A percentile compares a stretch with the other conserved stretches of the same genome.
phyloP scores from a whole-genome alignment of 1,284 basidiomycete species.

The Trichosporon sp. region DNA sequence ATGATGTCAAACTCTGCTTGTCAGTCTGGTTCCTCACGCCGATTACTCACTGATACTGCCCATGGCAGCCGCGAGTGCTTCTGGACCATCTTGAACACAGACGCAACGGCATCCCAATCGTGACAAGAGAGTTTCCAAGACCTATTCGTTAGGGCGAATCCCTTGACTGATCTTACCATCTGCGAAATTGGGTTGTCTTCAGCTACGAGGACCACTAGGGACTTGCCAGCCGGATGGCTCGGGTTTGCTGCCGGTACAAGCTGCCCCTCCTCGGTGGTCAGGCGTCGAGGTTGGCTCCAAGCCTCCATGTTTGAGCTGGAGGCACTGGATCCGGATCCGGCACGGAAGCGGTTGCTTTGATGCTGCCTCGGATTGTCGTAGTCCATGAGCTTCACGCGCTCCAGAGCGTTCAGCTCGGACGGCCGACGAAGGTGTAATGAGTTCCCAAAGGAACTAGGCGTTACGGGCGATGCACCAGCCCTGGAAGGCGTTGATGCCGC shows the following conservation, averaged over 20 bases:
- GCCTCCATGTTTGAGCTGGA: constrained; percentile 35
- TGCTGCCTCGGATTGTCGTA: constrained; percentile 67
- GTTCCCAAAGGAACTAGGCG: background rate
- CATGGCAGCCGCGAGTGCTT: constrained; percentile 94
- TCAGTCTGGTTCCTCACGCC: background rate
- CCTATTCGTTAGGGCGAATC: constrained; percentile 45
- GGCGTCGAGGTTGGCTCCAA: constrained; percentile 24
- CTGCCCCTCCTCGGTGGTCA: background rate
- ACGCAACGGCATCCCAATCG: constrained; percentile 90
- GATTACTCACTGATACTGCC: constrained; percentile 78
- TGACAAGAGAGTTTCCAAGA: constrained; percentile 85
- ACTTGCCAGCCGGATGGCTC: background rate
- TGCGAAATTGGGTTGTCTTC: constrained; percentile 97
- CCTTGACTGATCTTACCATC: constrained; percentile 51
- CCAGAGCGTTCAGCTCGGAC: constrained; percentile 75
- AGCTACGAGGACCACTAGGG: constrained; percentile 81
- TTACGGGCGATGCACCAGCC: constrained; percentile 42
- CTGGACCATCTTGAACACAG: constrained; percentile 89
- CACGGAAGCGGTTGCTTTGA: constrained; percentile 66
- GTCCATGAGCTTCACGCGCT: constrained; percentile 75
- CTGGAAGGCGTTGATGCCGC: constrained; percentile 86
- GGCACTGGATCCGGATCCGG: constrained; percentile 60
- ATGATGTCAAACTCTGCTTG: constrained; percentile 51
- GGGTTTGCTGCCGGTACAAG: constrained; percentile 1
- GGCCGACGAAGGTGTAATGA: constrained; percentile 65